These are phyloP conservation scores for Thalassiosira gravida DNA, from an alignment of 352 stramenopile species.

Conservation along the genomic window DNA sequence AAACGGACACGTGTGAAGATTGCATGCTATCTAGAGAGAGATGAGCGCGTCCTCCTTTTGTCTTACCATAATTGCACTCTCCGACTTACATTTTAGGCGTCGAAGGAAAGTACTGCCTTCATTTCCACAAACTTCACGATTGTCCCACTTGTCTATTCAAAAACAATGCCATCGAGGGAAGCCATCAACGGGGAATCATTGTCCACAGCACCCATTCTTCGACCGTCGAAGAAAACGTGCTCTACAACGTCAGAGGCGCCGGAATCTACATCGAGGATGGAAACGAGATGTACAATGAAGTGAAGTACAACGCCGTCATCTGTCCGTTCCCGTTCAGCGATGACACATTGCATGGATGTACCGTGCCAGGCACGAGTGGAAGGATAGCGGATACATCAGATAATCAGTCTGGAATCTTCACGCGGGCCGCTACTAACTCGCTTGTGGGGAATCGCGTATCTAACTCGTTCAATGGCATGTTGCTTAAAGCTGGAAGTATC, in stretches of 20 bases:
- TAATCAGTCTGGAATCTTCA: conserved; percentile 69
- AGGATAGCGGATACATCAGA: conserved; percentile 47
- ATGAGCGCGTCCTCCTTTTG: background rate
- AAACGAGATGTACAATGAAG: conserved; percentile 76
- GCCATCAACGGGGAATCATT: conserved; percentile 74
- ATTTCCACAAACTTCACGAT: conserved; percentile 67
- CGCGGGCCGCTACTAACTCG: conserved; percentile 47
- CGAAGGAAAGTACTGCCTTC: conserved; percentile 72
- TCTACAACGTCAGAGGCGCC: conserved; percentile 68
- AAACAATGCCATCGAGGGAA: conserved; percentile 69
- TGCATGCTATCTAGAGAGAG: background rate
- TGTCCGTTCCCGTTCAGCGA: conserved; percentile 66
- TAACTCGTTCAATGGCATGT: conserved; percentile 76
- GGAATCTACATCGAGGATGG: conserved; percentile 77
- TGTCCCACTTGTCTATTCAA: conserved; percentile 67
- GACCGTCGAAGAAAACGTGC: conserved; percentile 62
- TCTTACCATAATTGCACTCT: background rate
- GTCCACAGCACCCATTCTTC: conserved; percentile 65
- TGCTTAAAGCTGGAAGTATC: conserved; percentile 37
- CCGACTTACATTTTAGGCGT: conserved; percentile 15
- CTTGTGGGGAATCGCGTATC: conserved; percentile 64
- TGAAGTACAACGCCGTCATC: conserved; percentile 68
- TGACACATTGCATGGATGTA: conserved; percentile 58
- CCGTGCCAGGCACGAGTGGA: conserved; percentile 67
- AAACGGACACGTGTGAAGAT: background rate